Conservation (phyloP, 352 stramenopile species). For the Phytophthora pluvialis region DNA sequence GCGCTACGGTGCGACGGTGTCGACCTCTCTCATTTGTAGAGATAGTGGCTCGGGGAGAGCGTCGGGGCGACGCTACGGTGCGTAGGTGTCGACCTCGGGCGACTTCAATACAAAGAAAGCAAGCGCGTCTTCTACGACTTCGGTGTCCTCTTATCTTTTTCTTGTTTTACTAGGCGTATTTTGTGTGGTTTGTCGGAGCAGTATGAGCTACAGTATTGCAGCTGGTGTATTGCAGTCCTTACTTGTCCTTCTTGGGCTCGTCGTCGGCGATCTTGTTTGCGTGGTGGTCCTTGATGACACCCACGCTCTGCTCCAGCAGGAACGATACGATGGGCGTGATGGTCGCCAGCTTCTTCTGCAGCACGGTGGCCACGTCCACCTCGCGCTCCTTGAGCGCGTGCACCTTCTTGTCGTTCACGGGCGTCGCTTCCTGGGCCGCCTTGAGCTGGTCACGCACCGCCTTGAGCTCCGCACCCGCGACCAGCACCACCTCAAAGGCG, state of each 20-base stretch:
- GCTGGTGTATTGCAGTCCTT: background rate
- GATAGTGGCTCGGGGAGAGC: constrained; percentile 60
- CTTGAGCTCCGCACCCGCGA: constrained; percentile 68
- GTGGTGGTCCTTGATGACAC: constrained; percentile 46
- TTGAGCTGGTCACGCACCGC: constrained; percentile 60
- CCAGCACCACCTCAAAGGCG: constrained; percentile 68
- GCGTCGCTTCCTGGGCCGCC: constrained; percentile 43
- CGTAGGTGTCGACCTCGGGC: constrained; percentile 86
- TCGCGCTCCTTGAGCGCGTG: constrained; percentile 59
- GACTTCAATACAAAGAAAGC: constrained; percentile 42
- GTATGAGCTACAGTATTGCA: background rate
- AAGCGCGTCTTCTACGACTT: constrained; percentile 17
- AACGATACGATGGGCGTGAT: constrained; percentile 67
- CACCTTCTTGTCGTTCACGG: constrained; percentile 53
- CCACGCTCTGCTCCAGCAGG: constrained; percentile 61
- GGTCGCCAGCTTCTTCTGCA: constrained; percentile 63
- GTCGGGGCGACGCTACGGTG: constrained; percentile 90
- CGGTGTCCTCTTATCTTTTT: background rate
- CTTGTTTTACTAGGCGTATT: background rate
- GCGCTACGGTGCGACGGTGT: constrained; percentile 92
- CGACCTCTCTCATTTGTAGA: constrained; percentile 77
- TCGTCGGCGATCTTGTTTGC: constrained; percentile 6
- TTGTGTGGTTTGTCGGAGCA: background rate
- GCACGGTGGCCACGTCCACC: constrained; percentile 56
- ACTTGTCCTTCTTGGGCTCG: constrained; percentile 63